Evolutionary conservation across 176 grass and related monocot species (phyloP), one percentile per base, ranked within the genome.

Genomic region (Hyparrhenia diplandra): DNA sequence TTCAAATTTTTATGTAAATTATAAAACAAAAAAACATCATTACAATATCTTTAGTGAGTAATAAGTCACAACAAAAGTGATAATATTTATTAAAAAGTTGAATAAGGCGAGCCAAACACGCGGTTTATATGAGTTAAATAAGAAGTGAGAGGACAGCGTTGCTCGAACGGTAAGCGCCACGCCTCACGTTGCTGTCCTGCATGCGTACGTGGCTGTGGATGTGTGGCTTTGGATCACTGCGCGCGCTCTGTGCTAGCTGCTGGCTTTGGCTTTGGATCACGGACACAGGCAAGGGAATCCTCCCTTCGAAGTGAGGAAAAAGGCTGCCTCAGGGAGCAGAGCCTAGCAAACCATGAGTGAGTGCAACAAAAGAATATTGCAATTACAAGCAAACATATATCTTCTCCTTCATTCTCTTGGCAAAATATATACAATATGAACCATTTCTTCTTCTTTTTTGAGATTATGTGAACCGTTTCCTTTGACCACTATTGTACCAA

Each of bases 291-390:
- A 30, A 51, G 58, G 62, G 75, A 61, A 84, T n/a, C n/a, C n/a
- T 88, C 37, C 87, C 87, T 84, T 88, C 18, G 69, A 84, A 88
- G 87, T 0, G 63, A 88, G n/a, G 87, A 69, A 69, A 80, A 88
- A 75, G 54, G 39, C 35, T 62, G 54, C 11, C 6, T 24, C 54
- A 23, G 46, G 46, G 46, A 35, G 58, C 27, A 35, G n/a, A n/a
- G n/a, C 59, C 25, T 57, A 71, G 32, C 21, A 23, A 66, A 64
- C 40, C 42, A 63, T 42, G 81, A 84, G 82, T 42, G 81, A 84
- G 76, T 80, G 76, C 52, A 80, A 10, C 40, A 34, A 51, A 63
- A 69, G 87, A 64, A 55, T 64, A 68, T 13, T 49, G 34, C n/a
- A n/a, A n/a, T n/a, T n/a, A n/a, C 11, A 23, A 47, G 28, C 37